Percentiles rank a stretch among this genome's conserved stretches.
Evolutionary conservation across 179 eudicot species (phyloP).

Genomic region (Spergularia azorica): DNA sequence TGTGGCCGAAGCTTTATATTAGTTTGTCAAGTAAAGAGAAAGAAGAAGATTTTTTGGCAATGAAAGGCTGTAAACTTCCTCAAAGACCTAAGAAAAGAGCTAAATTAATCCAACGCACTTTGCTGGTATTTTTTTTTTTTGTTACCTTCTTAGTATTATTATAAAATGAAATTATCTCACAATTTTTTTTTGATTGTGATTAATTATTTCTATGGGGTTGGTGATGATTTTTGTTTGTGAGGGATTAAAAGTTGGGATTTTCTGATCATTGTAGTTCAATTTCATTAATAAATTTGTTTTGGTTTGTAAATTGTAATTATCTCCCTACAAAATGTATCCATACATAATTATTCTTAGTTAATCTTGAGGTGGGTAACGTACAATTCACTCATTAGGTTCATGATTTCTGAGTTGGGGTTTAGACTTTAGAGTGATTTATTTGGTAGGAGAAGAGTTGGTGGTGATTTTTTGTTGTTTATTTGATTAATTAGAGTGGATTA

Average conservation of each 20-base stretch:
- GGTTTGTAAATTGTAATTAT: not conserved
- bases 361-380: not conserved
- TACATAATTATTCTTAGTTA: not conserved
- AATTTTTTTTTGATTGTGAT: not conserved
- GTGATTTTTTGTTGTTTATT: not conserved
- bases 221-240: not conserved
- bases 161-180: no score
- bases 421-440: not conserved
- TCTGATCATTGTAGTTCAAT: not conserved
- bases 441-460: not conserved
- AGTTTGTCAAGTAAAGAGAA: slow-evolving; percentile 41
- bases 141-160: no score
- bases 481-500: not conserved
- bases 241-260: not conserved
- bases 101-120: slow-evolving; percentile 40
- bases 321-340: no score
- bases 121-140: slow-evolving; percentile 22
- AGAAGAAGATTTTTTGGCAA: slow-evolving; percentile 48
- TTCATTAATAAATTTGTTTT: not conserved
- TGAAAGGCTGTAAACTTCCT: slow-evolving; percentile 51
- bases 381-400: not conserved
- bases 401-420: not conserved
- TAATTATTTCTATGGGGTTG: no score
- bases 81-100: slow-evolving; percentile 55
- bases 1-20: slow-evolving; percentile 32